Evolutionary conservation across 2,329 filamentous ascomycete genomes (phyloP).

Genomic region (Apiospora rasikravindrae): DNA sequence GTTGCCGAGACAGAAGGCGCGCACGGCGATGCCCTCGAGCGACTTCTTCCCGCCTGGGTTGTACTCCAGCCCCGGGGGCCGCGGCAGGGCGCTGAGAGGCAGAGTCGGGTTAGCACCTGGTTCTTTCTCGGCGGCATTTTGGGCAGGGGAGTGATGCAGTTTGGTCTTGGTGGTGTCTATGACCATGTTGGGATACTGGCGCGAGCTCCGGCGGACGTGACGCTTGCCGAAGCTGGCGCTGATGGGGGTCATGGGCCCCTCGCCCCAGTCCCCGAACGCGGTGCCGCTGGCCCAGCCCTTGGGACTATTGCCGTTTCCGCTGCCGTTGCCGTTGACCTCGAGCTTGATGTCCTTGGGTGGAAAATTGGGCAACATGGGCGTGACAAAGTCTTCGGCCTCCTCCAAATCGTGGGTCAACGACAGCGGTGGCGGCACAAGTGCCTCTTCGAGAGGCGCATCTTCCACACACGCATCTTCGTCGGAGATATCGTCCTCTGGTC

Average conservation of each 20-base stretch:
- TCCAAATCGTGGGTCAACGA: not conserved
- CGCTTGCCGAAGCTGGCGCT: not conserved
- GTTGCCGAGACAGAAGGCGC: constrained; percentile 60
- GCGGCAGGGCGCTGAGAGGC: constrained; percentile 40
- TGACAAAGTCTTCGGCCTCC: not conserved
- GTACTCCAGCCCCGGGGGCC: constrained; percentile 44
- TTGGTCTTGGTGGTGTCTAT: constrained; percentile 7
- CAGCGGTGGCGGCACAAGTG: not conserved
- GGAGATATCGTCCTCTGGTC: not conserved
- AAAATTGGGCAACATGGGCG: not conserved
- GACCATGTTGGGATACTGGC: constrained; percentile 6
- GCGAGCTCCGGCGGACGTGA: not conserved
- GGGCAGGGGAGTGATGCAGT: not conserved
- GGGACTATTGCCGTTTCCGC: not conserved
- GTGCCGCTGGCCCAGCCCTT: constrained; percentile 5
- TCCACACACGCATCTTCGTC: not conserved
- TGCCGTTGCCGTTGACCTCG: not conserved
- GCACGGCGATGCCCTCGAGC: constrained; percentile 63
- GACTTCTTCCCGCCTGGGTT: constrained; percentile 57
- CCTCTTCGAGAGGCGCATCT: not conserved
- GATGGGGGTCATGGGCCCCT: not conserved
- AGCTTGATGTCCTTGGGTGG: not conserved
- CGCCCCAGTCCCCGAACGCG: not conserved
- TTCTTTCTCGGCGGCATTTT: not conserved
- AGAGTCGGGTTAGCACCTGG: constrained; percentile 15